Base-by-base conservation (phyloP, 1,139 yeast genomes). In the Protomyces gravidus region DNA sequence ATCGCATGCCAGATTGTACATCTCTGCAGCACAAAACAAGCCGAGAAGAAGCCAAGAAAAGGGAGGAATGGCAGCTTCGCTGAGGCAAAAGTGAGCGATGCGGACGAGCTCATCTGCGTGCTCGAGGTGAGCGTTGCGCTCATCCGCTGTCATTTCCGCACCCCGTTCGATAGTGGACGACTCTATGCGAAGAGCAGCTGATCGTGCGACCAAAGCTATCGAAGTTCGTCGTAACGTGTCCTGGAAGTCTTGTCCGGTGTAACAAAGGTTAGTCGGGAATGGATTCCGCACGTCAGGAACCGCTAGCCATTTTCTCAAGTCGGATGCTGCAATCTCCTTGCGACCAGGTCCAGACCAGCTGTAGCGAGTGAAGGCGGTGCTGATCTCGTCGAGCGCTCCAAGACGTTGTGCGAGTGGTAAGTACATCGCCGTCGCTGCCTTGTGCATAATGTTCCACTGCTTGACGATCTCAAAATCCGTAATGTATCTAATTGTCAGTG, bases 381-480 rank as follows among this genome's bases (percentile, higher is more conserved):
- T n/a, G 9, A 36, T 36, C 13, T 36, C 42, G 42, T 36, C 42
- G 19, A 36, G 42, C 21, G 42, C 42, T 15, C 42, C 42, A 13
- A 36, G 42, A 17, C 42, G 42, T 36, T 36, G 42, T 15, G 19
- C 21, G 42, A 36, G 21, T 3, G 42, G 42, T 1, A 36, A 11
- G 9, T 36, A 23, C 42, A 36, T 36, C 6, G 42, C 42, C 21
- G 42, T 36, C 7, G 42, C 42, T 5, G 42, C 42, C 42, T 36
- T 36, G 42, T 36, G 42, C 42, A 36, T 36, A 23, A 36, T 36
- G 21, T 36, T 36, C 42, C 42, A 36, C 19, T 36, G 42, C 42
- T 36, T 36, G 42, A 36, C 19, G 9, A 36, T 36, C 21, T 36
- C 42, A 17, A 36, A 36, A 17, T 36, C 42, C 23, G 42, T 36